A percentile compares a stretch with the other conserved stretches of the same genome.
These are phyloP conservation scores for Aspergillus quadrilineatus DNA, from an alignment of 2,329 filamentous ascomycete species.

Conservation along the genomic window DNA sequence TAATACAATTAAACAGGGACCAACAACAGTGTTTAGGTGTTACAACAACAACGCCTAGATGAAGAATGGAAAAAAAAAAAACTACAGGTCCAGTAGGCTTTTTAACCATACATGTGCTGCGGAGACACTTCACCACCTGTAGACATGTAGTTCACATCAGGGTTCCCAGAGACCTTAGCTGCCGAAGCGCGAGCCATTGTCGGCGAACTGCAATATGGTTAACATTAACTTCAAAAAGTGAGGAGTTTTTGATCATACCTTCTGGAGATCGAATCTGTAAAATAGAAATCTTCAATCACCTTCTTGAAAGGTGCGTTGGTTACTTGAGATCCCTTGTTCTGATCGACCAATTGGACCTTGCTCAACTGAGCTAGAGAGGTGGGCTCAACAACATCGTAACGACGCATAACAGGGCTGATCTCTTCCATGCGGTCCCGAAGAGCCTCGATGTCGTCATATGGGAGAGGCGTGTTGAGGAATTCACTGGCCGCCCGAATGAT, in stretches of 20 bases:
- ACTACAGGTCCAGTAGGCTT: conserved; percentile 11
- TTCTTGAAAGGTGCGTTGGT: conserved; percentile 74
- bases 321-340: conserved; percentile 84
- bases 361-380: conserved; percentile 71
- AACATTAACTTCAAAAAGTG: conserved; percentile 4
- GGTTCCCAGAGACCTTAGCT: conserved; percentile 79
- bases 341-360: conserved; percentile 93
- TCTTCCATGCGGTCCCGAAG: conserved; percentile 92
- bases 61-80: conserved; percentile 25
- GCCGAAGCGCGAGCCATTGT: conserved; percentile 98
- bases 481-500: conserved; percentile 91
- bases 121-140: conserved; percentile 58
- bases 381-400: conserved; percentile 88
- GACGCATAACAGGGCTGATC: conserved; percentile 83
- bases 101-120: conserved; percentile 40
- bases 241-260: conserved; percentile 61
- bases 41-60: conserved; percentile 40
- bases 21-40: conserved; percentile 32
- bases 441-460: conserved; percentile 88
- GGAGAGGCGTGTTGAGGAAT: conserved; percentile 81
- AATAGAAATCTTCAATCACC: conserved; percentile 94
- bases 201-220: conserved; percentile 65
- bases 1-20: conserved; percentile 18
- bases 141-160: conserved; percentile 76
- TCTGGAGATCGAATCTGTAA: conserved; percentile 94